Base-by-base conservation (phyloP, 75 land plant genomes). In the Pinus tabuliformis region DNA sequence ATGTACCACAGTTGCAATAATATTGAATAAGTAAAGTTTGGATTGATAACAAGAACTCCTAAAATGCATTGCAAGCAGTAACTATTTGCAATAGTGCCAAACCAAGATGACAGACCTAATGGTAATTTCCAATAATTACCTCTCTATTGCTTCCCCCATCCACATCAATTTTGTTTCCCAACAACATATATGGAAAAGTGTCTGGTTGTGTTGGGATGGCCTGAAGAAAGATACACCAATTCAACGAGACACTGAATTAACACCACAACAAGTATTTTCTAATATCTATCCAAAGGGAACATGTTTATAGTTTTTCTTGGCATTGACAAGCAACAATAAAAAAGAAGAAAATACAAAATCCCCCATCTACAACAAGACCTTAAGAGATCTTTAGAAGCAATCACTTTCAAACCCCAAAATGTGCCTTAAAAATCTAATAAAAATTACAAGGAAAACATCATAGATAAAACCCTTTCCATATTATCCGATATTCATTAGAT, bases 91-190 rank as follows among this genome's bases (percentile, higher is more conserved):
- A 68, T 18, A 1, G 33, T 42, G 52, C 20, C 13, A 42, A 39
- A 68, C 20, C 11, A 68, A 68, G 52, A 20, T 6, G 20, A 68
- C 13, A 68, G 24, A 18, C n/a, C n/a, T 13, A 16, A 80, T 45
- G 1, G 52, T 45, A 28, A 14, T 33, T 24, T 14, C 15, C 36
- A 22, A 42, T 42, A 57, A 80, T 76, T 84, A 93, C 98, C 93
- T 75, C 88, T 83, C 98, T 81, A 57, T 90, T 89, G 26, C 81
- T 89, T 21, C 96, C 98, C 75, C 91, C 93, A 81, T 95, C 98
- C 54, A 84, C 73, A 58, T 95, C 98, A 70, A 93, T 77, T 79
- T 95, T 95, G 85, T 95, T 95, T 52, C 98, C 98, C 75, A 95
- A 83, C 30, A 95, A 61, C 26, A 92, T 66, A 78, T 91, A 93